Base-by-base conservation (phyloP, 2,329 filamentous ascomycete genomes). In the Eutypella sp. region DNA sequence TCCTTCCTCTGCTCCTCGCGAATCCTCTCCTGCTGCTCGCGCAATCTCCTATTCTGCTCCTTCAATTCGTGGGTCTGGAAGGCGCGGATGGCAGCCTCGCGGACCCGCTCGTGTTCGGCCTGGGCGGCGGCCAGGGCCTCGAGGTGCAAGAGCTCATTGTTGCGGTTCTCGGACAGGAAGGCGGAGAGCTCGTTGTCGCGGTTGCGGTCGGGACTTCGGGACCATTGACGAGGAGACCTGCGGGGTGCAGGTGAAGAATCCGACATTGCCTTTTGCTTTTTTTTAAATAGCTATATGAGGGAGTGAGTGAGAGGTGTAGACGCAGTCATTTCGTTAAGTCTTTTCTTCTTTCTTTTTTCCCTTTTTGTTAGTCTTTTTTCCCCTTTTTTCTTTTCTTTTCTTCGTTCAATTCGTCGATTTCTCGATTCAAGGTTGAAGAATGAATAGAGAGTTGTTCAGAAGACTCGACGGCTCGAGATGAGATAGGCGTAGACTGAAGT, bases 121-220 rank as follows among this genome's bases (percentile, higher is more conserved):
- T 80, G 79, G 4, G 84, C 84, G 40, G 78, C 76, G 39, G 78
- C 78, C 15, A 92, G 75, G 13, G 85, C 84, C 54, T 82, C 77
- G 47, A 76, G 74, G 59, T 89, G 84, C 45, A 72, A 73, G 41
- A 77, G 70, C 58, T 84, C 82, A 27, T 76, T 78, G 51, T 87
- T 82, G 29, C 78, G 75, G 25, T 79, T 74, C 42, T 81, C 77
- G 34, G 72, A 71, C 47, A 89, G 82, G 23, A 88, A 76, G 20
- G 72, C 75, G 19, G 81, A 75, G 36, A 81, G 71, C n/a, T n/a
- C n/a, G n/a, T n/a, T n/a, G n/a, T n/a, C n/a, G 48, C 79, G 78
- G 8, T 67, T 56, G 42, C 67, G 64, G 19, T 70, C 67, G 8
- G 71, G 71, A 49, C 66, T 74, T 9, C 68, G 66, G 47, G 65